phyloP scores from a whole-genome alignment of 805 yeast genomes.

The Candida stauntonica region DNA sequence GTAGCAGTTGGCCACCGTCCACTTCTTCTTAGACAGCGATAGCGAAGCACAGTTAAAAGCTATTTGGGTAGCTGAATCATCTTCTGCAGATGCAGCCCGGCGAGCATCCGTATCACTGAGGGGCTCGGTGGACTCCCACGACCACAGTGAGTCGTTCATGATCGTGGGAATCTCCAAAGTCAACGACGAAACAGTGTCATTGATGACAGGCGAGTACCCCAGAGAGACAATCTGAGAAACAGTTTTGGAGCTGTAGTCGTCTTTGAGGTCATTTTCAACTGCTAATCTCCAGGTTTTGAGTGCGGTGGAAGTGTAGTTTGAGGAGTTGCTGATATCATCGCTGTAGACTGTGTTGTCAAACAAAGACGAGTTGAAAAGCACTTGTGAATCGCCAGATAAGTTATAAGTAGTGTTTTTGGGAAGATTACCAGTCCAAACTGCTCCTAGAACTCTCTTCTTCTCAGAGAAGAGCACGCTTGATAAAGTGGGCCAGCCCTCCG shows the following conservation, averaged over 20 bases:
- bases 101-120: constrained; percentile 20
- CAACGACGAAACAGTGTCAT: constrained; percentile 30
- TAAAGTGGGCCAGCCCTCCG: constrained; percentile 33
- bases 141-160: constrained; percentile 51
- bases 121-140: constrained; percentile 69
- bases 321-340: constrained; percentile 1
- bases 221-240: constrained; percentile 39
- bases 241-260: constrained; percentile 37
- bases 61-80: constrained; percentile 17
- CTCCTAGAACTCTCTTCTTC: constrained; percentile 34
- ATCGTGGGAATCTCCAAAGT: constrained; percentile 27
- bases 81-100: constrained; percentile 10
- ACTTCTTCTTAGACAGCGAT: constrained; percentile 36
- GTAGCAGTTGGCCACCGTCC: constrained; percentile 69
- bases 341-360: constrained; percentile 2
- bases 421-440: constrained; percentile 30
- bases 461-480: constrained; percentile 32
- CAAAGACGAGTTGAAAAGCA: constrained; percentile 23
- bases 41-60: constrained; percentile 45
- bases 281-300: constrained; percentile 34
- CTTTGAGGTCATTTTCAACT: constrained; percentile 36
- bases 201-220: constrained; percentile 67
- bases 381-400: constrained; percentile 15
- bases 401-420: constrained; percentile 30
- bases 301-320: constrained; percentile 9